Evolutionary conservation across 768 basidiomycete genomes (phyloP).

Genomic region (Hemileccinum rubropunctum): DNA sequence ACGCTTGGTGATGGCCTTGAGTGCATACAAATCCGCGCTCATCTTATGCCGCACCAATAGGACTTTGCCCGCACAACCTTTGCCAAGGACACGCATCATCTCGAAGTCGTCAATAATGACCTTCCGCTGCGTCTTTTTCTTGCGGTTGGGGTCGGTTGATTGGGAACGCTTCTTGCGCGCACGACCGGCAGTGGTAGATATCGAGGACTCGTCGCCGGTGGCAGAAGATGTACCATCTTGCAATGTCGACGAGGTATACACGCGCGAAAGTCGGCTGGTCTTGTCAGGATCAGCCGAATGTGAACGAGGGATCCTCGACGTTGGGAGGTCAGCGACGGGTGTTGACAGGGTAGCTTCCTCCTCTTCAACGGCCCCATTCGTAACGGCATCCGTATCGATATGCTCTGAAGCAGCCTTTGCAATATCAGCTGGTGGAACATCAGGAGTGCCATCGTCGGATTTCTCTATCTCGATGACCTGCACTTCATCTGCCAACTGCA

Average conservation of each 20-base stretch:
- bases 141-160: constrained; percentile 48
- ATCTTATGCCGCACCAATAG: constrained; percentile 82
- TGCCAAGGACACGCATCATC: constrained; percentile 94
- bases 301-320: constrained; percentile 64
- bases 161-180: constrained; percentile 54
- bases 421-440: constrained; percentile 10
- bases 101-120: constrained; percentile 91
- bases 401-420: constrained; percentile 6
- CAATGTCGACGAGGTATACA: constrained; percentile 52
- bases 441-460: constrained; percentile 19
- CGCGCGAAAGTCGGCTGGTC: constrained; percentile 54
- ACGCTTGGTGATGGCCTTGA: constrained; percentile 98
- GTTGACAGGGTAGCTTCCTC: constrained; percentile 34
- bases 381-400: constrained; percentile 22
- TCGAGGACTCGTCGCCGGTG: constrained; percentile 69
- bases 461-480: constrained; percentile 22
- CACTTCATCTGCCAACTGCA: constrained; percentile 7
- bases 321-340: constrained; percentile 36
- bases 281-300: constrained; percentile 80
- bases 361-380: constrained; percentile 25
- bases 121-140: constrained; percentile 58
- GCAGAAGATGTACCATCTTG: constrained; percentile 54
- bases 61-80: constrained; percentile 97
- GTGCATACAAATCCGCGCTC: constrained; percentile 73
- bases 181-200: constrained; percentile 51